Evolutionary conservation across 2,329 filamentous ascomycete genomes (phyloP).

Genomic region (Dothideomycetes sp.): DNA sequence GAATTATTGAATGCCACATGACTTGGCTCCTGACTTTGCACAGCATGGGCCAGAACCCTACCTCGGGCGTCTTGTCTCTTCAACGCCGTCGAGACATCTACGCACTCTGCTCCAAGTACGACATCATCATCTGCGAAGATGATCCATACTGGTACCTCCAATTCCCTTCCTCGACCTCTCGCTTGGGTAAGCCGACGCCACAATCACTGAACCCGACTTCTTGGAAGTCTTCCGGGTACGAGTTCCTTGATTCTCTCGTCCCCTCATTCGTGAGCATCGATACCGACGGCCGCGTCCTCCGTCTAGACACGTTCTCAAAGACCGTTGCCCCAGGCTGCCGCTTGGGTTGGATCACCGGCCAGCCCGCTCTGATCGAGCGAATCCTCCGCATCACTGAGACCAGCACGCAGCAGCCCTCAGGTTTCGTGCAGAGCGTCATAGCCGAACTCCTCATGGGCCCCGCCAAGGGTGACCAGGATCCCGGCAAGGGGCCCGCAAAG

Average conservation of each 20-base stretch:
- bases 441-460: conserved; percentile 67
- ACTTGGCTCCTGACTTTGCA: conserved; percentile 1
- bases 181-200: conserved; percentile 13
- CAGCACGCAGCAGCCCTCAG: conserved; percentile 72
- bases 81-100: conserved; percentile 70
- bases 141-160: conserved; percentile 96
- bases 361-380: conserved; percentile 67
- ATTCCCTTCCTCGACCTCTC: conserved; percentile 57
- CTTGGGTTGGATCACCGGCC: conserved; percentile 80
- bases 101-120: conserved; percentile 67
- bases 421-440: conserved; percentile 78
- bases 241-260: conserved; percentile 71
- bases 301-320: conserved; percentile 90
- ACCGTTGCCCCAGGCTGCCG: conserved; percentile 83
- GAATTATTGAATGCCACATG: not conserved
- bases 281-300: conserved; percentile 73
- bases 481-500: conserved; percentile 33
- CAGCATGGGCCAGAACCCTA: conserved; percentile 84
- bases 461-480: conserved; percentile 27
- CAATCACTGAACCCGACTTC: conserved; percentile 12
- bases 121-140: conserved; percentile 86
- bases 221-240: conserved; percentile 52
- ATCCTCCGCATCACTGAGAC: conserved; percentile 64
- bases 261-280: conserved; percentile 77
- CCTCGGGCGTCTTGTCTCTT: conserved; percentile 62